Conservation (phyloP, 108 stramenopile genomes). For the Nitzschia sp. region DNA sequence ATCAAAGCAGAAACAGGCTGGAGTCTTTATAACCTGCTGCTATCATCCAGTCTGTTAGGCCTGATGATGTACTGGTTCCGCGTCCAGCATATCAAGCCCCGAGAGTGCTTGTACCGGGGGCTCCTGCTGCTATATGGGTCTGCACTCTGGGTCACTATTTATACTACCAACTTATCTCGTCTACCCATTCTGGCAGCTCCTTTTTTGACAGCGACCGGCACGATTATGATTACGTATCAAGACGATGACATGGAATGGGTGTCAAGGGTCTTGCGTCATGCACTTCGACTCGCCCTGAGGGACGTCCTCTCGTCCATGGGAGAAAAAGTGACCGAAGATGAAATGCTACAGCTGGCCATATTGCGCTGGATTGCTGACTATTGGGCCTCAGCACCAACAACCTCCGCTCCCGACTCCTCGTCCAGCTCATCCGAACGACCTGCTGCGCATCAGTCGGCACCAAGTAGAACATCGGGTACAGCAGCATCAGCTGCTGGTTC, state of each 20-base stretch:
- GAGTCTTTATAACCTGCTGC: background rate
- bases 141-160: constrained; percentile 30
- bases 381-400: constrained; percentile 34
- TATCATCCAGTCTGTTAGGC: background rate
- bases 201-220: constrained; percentile 39
- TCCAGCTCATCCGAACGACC: background rate
- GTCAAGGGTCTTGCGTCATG: constrained; percentile 25
- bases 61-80: constrained; percentile 15
- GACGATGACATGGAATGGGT: constrained; percentile 40
- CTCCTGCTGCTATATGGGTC: constrained; percentile 32
- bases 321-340: constrained; percentile 34
- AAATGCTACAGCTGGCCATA: constrained; percentile 51
- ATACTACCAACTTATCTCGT: constrained; percentile 4
- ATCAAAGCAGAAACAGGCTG: constrained; percentile 25
- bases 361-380: constrained; percentile 54
- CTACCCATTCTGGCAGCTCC: constrained; percentile 37
- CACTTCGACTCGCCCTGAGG: constrained; percentile 36
- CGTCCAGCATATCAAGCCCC: background rate
- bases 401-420: background rate
- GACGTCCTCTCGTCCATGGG: constrained; percentile 40
- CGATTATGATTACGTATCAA: constrained; percentile 30
- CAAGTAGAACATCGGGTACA: background rate
- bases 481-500: background rate
- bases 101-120: constrained; percentile 21
- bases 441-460: background rate